Conservation (phyloP, 306 rosid genomes). For the Benincasa hispida region DNA sequence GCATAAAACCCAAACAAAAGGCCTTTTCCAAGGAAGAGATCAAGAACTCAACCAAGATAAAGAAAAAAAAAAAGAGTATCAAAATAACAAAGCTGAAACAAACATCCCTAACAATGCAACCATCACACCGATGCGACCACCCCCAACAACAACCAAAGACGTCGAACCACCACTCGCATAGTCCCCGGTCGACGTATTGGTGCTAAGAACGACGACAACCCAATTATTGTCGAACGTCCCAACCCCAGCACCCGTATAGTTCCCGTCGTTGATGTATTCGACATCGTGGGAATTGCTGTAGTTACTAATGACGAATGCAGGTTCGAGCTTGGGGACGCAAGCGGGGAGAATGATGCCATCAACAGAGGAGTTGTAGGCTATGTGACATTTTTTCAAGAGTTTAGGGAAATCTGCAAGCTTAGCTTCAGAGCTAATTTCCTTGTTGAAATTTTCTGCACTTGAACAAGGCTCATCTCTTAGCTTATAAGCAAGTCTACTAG, state of each 20-base stretch:
- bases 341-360: slow-evolving; percentile 47
- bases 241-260: slow-evolving; percentile 36
- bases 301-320: slow-evolving; percentile 17
- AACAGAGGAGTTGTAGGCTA: slow-evolving; percentile 28
- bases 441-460: slow-evolving; percentile 2
- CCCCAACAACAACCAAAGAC: slow-evolving; percentile 6
- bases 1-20: not conserved
- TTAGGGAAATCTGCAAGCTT: slow-evolving; percentile 17
- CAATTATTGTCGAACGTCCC: slow-evolving; percentile 42
- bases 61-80: not conserved
- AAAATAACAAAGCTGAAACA: not conserved
- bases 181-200: slow-evolving; percentile 29
- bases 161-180: slow-evolving; percentile 23
- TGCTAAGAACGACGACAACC: slow-evolving; percentile 45
- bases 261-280: slow-evolving; percentile 25
- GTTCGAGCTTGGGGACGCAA: slow-evolving; percentile 28
- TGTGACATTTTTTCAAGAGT: slow-evolving; percentile 25
- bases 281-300: slow-evolving; percentile 18
- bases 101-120: slow-evolving; percentile 11
- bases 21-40: not conserved
- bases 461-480: slow-evolving; percentile 30
- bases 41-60: not conserved
- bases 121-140: not conserved
- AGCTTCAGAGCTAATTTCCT: slow-evolving; percentile 14
- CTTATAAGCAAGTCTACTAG: slow-evolving; percentile 28